Conservation (phyloP, 305 asterid genomes). For the Rubia peregrina region DNA sequence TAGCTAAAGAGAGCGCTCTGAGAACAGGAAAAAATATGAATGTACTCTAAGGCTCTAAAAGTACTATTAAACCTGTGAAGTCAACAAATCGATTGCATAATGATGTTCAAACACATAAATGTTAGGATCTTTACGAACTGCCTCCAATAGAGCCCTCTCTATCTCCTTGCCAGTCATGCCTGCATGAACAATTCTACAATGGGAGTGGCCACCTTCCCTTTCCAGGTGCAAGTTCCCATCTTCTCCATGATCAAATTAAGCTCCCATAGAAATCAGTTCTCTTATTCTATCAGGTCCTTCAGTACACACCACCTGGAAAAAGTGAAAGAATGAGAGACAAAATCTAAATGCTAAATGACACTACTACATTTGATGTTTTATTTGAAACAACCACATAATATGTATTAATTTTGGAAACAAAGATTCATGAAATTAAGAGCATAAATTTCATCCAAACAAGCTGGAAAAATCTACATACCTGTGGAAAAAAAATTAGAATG, state of each 20-base stretch:
- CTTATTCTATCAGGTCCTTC: constrained; percentile 98
- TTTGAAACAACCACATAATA: neutral
- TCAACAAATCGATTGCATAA: constrained; percentile 88
- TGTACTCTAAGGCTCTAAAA: neutral
- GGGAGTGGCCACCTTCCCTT: constrained; percentile 99
- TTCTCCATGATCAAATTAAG: constrained; percentile 95
- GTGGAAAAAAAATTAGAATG: neutral
- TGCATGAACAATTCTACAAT: constrained; percentile 89
- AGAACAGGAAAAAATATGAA: neutral
- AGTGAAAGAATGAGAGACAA: constrained; percentile 15
- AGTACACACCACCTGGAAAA: constrained; percentile 81
- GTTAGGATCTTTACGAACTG: constrained; percentile 78
- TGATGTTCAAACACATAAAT: constrained; percentile 85
- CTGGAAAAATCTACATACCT: neutral
- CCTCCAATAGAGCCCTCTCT: constrained; percentile 87
- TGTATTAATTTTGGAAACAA: neutral
- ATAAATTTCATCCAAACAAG: constrained; percentile 7
- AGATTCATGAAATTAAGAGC: neutral
- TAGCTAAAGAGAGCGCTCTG: neutral
- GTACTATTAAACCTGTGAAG: constrained; percentile 56
- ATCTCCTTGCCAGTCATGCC: constrained; percentile 98
- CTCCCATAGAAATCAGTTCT: constrained; percentile 96
- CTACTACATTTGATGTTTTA: neutral
- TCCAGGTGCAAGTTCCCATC: constrained; percentile 97
- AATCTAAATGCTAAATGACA: neutral